These are phyloP conservation scores for Penicillium sp. DNA, from an alignment of 2,329 filamentous ascomycete genomes.

Conservation along the genomic window DNA sequence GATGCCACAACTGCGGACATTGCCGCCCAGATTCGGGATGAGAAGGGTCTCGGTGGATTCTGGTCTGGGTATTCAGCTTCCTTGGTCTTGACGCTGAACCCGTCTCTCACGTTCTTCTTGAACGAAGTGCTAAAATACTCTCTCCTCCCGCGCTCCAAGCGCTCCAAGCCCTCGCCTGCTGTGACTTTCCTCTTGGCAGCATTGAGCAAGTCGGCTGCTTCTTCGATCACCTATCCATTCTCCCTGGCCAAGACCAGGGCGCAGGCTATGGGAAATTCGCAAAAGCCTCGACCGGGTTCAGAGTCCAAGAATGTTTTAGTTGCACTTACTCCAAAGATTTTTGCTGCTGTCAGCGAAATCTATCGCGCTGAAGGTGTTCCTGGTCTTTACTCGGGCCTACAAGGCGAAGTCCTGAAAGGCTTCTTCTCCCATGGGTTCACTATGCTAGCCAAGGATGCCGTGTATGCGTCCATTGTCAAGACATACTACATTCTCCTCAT, in stretches of 20 bases:
- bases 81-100: constrained; percentile 76
- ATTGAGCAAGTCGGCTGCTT: constrained; percentile 71
- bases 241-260: constrained; percentile 77
- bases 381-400: constrained; percentile 71
- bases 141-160: constrained; percentile 52
- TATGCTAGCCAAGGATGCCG: constrained; percentile 76
- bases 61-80: constrained; percentile 86
- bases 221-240: constrained; percentile 76
- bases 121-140: constrained; percentile 65
- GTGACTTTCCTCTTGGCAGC: constrained; percentile 66
- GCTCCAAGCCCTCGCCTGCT: constrained; percentile 50
- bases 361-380: constrained; percentile 60
- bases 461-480: constrained; percentile 68
- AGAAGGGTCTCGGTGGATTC: constrained; percentile 70
- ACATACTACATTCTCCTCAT: constrained; percentile 64
- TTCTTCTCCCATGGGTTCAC: constrained; percentile 84
- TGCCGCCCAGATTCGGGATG: constrained; percentile 57
- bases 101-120: constrained; percentile 78
- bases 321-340: constrained; percentile 49
- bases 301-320: constrained; percentile 4
- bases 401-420: constrained; percentile 71
- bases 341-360: constrained; percentile 58
- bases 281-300: constrained; percentile 13
- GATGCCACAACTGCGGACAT: constrained; percentile 52
- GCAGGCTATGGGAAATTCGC: constrained; percentile 51